A percentile compares a stretch with the other conserved stretches of the same genome.
phyloP scores from a whole-genome alignment of 345 rosid species.

The Rhodamnia rubescens region DNA sequence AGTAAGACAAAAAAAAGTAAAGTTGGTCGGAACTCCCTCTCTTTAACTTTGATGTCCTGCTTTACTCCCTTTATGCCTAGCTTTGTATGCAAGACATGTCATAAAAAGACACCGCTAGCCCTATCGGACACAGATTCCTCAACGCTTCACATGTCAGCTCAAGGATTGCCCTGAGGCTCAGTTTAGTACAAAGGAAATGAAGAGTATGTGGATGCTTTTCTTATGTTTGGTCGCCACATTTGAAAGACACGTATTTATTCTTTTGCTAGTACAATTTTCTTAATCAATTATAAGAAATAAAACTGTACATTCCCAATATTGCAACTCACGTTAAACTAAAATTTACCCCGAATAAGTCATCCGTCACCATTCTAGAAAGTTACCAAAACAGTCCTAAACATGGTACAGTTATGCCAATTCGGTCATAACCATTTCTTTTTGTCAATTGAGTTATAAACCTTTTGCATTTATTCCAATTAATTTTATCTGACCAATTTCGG shows the following conservation, averaged over 20 bases:
- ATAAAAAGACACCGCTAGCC: accelerated
- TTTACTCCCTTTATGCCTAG: neutral
- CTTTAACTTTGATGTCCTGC: neutral
- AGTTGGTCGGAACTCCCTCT: neutral
- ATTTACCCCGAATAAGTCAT: no score
- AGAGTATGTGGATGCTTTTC: neutral
- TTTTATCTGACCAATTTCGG: no score
- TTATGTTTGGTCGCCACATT: neutral
- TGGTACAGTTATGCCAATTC: no score
- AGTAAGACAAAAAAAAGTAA: neutral
- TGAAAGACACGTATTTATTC: neutral
- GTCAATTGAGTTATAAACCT: no score
- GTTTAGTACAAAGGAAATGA: neutral
- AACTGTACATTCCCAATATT: neutral
- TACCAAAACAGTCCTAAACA: no score
- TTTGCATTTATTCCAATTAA: no score
- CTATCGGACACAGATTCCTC: neutral
- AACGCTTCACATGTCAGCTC: neutral
- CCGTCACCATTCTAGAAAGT: no score
- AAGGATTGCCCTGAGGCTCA: no score
- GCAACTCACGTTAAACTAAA: no score
- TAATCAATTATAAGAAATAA: no score
- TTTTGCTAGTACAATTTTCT: neutral
- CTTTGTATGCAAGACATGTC: neutral
- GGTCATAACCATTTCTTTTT: no score